Percentiles rank a stretch among this genome's conserved stretches.
Conservation (phyloP, 345 rosid genomes). For the Syzygium aromaticum region DNA sequence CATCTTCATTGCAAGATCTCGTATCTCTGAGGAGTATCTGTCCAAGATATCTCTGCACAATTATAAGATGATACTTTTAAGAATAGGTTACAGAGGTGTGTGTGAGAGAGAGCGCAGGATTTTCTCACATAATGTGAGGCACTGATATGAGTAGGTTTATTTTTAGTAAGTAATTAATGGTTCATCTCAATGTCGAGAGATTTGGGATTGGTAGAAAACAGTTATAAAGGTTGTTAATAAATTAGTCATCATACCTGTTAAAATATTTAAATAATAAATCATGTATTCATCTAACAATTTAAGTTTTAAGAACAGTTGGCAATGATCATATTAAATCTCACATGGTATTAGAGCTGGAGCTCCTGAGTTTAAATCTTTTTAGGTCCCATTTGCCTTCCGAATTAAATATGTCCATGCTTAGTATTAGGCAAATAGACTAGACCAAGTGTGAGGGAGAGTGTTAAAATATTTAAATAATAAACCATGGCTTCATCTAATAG, state of each 20-base stretch:
- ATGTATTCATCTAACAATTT: too few species aligned
- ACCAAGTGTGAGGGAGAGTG: too few species aligned
- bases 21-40: not conserved
- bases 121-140: not conserved
- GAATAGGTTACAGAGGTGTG: not conserved
- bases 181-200: not conserved
- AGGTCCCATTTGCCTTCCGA: too few species aligned
- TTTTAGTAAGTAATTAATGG: not conserved
- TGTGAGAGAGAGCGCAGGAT: not conserved
- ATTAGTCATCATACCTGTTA: not conserved
- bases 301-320: too few species aligned
- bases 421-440: too few species aligned
- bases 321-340: too few species aligned
- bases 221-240: not conserved
- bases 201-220: not conserved
- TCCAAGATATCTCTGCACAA: not conserved
- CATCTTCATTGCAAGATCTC: not conserved
- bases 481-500: too few species aligned
- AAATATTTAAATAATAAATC: too few species aligned
- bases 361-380: too few species aligned
- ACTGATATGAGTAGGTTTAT: not conserved
- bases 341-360: too few species aligned
- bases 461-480: too few species aligned
- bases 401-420: too few species aligned
- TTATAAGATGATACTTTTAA: not conserved